Conservation (phyloP, 371 early-diverging fungal genomes). For the Mortierella sp. region DNA sequence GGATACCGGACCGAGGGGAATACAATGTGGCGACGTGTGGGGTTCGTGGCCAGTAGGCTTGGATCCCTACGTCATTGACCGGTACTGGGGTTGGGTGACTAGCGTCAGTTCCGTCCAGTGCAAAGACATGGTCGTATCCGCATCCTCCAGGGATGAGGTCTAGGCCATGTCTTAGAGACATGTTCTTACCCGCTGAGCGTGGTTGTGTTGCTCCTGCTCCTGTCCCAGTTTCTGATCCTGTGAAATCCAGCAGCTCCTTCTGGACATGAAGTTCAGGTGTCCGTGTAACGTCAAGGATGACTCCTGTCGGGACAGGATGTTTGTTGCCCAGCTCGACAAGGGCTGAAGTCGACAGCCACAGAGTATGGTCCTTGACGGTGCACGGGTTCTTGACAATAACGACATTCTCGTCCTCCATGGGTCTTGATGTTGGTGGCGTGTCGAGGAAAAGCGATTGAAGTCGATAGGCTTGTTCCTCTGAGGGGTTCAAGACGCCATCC, state of each 20-base stretch:
- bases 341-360: constrained; percentile 29
- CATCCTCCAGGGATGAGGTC: constrained; percentile 46
- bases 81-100: not conserved
- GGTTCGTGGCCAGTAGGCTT: constrained; percentile 37
- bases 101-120: constrained; percentile 9
- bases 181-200: not conserved
- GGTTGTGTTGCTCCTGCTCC: not conserved
- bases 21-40: constrained; percentile 36
- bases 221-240: not conserved
- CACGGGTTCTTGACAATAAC: constrained; percentile 5
- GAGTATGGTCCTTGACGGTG: constrained; percentile 31
- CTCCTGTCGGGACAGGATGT: constrained; percentile 48
- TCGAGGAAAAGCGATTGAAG: not conserved
- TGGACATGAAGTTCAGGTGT: constrained; percentile 1
- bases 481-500: constrained; percentile 42
- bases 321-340: constrained; percentile 32
- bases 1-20: constrained; percentile 40
- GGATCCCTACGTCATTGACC: constrained; percentile 22
- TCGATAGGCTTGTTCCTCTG: not conserved
- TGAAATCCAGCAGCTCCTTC: constrained; percentile 16
- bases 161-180: constrained; percentile 24
- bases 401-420: not conserved
- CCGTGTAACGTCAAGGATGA: constrained; percentile 14
- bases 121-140: constrained; percentile 54
- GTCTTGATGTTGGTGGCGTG: not conserved